These are phyloP conservation scores for Aspergillus novoparasiticus DNA, from an alignment of 2,329 filamentous ascomycete genomes.

Conservation along the genomic window DNA sequence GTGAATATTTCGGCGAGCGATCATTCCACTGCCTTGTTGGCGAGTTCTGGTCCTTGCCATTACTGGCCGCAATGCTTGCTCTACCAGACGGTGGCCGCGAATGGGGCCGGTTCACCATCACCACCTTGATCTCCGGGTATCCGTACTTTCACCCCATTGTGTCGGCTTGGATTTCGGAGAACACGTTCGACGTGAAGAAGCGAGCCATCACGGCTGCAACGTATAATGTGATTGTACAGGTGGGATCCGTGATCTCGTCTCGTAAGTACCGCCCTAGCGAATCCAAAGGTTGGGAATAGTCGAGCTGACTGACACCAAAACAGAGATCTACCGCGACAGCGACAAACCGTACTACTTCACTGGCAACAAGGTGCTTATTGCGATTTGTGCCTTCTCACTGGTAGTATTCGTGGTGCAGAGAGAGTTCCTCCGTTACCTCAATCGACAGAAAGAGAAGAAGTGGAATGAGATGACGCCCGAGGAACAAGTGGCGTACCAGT, in stretches of 20 bases:
- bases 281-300: not conserved
- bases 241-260: constrained; percentile 32
- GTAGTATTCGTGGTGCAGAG: constrained; percentile 52
- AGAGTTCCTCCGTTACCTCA: constrained; percentile 48
- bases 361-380: constrained; percentile 58
- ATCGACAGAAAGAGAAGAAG: constrained; percentile 51
- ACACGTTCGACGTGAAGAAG: constrained; percentile 35
- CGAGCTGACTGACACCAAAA: not conserved
- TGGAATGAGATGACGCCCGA: constrained; percentile 53
- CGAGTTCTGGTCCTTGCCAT: constrained; percentile 55
- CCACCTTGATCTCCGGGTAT: constrained; percentile 55
- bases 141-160: constrained; percentile 58
- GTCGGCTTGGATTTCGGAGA: constrained; percentile 31
- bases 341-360: constrained; percentile 57
- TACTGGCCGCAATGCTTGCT: constrained; percentile 53
- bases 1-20: constrained; percentile 56
- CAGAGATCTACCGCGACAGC: constrained; percentile 53
- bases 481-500: constrained; percentile 51
- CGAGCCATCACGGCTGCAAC: constrained; percentile 31
- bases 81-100: constrained; percentile 46
- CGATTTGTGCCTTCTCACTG: constrained; percentile 52
- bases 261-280: constrained; percentile 18
- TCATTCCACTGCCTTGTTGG: constrained; percentile 55
- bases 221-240: constrained; percentile 41
- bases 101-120: constrained; percentile 54